Evolutionary conservation across 2,329 filamentous ascomycete species (phyloP), one percentile per base, ranked within the genome.

Genomic region (Aspergillus flavus): DNA sequence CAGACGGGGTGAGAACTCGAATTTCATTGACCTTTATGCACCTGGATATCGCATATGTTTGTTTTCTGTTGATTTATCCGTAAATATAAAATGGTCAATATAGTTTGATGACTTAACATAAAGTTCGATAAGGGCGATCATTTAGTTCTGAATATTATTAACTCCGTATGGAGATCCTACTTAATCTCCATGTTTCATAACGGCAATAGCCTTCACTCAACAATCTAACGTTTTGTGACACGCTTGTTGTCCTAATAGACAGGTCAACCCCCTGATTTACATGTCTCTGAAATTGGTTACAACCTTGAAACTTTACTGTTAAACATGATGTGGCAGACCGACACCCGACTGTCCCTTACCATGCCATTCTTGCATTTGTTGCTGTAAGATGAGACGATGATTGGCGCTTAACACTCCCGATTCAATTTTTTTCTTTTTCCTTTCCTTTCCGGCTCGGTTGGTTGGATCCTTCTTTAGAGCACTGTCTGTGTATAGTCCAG

Each of bases 91-190:
- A 10, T 30, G 54, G 23, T 43, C 30, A 46, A n/a, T 26, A 28
- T 46, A 43, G 36, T 41, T 12, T 43, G 53, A 64, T 63, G 58
- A 62, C 62, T 62, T 57, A 61, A 55, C 58, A 66, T 65, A 59
- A 60, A 64, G 59, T 62, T 66, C 53, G 58, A 63, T 59, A 62
- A 60, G 48, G 63, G 58, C 61, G 64, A 67, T 67, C 65, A 67
- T 64, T 60, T 59, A 62, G 58, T 34, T 54, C 36, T 26, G 56
- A 23, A 50, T 61, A 36, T 48, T 55, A 48, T 59, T 19, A 30
- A 48, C 21, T 60, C 45, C 36, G 39, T 53, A 41, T 52, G 30
- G 26, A 52, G 28, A 52, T 52, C 48, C 16, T 52, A 55, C 23
- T 54, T 53, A 41, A 32, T 23, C 21, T n/a, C 21, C 36, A 32